Evolutionary conservation across 2,329 filamentous ascomycete genomes (phyloP), one percentile per base, ranked within the genome.

Genomic region (Gnomoniopsis sp.): DNA sequence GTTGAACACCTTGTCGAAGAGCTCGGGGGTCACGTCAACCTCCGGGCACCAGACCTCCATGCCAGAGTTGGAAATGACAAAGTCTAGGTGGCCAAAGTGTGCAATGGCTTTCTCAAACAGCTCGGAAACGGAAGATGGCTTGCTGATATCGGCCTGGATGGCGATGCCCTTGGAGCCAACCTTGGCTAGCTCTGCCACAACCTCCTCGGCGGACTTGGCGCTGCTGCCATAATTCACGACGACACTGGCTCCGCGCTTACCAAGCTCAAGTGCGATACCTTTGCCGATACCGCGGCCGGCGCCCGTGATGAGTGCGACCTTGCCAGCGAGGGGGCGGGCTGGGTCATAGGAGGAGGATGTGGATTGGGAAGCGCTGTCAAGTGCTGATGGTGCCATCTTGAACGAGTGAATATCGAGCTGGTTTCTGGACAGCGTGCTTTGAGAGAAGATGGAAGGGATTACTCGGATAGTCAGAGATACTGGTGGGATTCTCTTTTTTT

Each of bases 21-120:
- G 86, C 75, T 88, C 87, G 70, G 86, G 83, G 4, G 84, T 83
- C 38, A 90, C 85, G 63, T 89, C 85, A 68, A 86, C 83, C 65
- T 87, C 86, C 71, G 86, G 81, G 69, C 87, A 86, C 85, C 87
- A 89, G 58, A 81, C 82, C 76, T 89, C 87, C 69, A 87, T 88
- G 64, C 87, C 87, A 11, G 85, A 84, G 81, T 90, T 90, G 70
- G 85, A 88, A 73, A 87, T 81, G 74, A 88, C 86, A 68, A 89
- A 88, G 76, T 91, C 86, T 68, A 91, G 75, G 72, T 83, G 81
- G 69, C 87, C 87, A 67, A 87, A 91, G 73, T 86, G 82, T 60
- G 75, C 76, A 63, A 88, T 76, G 59, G 87, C 86, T 68, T 84
- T 75, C 62, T 85, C 80, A 77, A 91, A 89, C 60, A 91, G 82